Evolutionary conservation across 2,329 filamentous ascomycete species (phyloP).

Genomic region (Verticillium longisporum): DNA sequence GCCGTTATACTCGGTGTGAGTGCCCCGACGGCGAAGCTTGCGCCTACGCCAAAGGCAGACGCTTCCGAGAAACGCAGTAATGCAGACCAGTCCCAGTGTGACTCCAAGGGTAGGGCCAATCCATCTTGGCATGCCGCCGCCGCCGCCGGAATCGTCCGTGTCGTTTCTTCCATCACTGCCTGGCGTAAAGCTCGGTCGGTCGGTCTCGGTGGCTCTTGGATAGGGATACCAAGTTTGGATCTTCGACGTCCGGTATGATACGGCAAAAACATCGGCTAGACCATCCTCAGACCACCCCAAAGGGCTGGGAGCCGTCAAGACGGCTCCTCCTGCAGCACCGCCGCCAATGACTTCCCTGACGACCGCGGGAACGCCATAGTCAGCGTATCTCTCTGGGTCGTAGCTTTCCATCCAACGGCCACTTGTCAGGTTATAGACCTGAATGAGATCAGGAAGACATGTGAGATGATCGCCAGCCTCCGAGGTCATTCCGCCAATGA

Average conservation of each 20-base stretch:
- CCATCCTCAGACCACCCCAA: slow-evolving; percentile 44
- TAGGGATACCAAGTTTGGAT: slow-evolving; percentile 59
- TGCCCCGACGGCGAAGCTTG: slow-evolving; percentile 28
- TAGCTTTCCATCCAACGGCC: slow-evolving; percentile 66
- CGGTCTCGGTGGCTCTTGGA: slow-evolving; percentile 21
- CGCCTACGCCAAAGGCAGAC: slow-evolving; percentile 47
- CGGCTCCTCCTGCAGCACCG: slow-evolving; percentile 59
- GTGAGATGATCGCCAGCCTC: slow-evolving; percentile 13
- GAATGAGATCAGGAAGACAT: slow-evolving; percentile 48
- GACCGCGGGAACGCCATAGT: slow-evolving; percentile 49
- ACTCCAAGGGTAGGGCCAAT: slow-evolving; percentile 57
- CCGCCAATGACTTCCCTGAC: slow-evolving; percentile 65
- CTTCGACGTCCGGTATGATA: slow-evolving; percentile 47
- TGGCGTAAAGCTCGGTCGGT: slow-evolving; percentile 13
- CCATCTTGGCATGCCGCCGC: slow-evolving; percentile 43
- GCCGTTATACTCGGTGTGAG: slow-evolving; percentile 37
- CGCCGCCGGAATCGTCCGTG: slow-evolving; percentile 15
- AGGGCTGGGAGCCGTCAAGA: slow-evolving; percentile 54
- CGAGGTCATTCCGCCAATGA: slow-evolving; percentile 59
- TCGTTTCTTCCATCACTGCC: slow-evolving; percentile 37
- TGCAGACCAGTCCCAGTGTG: slow-evolving; percentile 49
- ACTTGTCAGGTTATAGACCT: slow-evolving; percentile 67
- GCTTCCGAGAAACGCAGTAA: slow-evolving; percentile 43
- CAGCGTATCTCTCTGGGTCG: slow-evolving; percentile 49
- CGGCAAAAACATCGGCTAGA: slow-evolving; percentile 47